Percentiles rank a stretch among this genome's conserved stretches.
Evolutionary conservation across 164 flowering plant genomes (phyloP).

Genomic region (Aristolochia californica): DNA sequence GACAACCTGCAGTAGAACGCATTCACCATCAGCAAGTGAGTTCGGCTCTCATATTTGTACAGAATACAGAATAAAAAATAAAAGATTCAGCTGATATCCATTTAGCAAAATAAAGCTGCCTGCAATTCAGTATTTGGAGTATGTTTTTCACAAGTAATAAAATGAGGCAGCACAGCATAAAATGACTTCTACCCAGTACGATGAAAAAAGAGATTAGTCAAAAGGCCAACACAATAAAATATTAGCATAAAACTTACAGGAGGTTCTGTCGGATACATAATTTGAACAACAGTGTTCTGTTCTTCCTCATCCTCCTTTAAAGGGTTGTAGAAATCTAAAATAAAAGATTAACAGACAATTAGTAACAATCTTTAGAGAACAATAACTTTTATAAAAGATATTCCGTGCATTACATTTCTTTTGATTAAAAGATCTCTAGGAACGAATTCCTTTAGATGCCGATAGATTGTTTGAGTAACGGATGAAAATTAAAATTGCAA

Average conservation of each 20-base stretch:
- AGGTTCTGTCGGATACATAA: constrained; percentile 63
- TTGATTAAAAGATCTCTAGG: not conserved
- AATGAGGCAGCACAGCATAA: not conserved
- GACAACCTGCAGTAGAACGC: too few species aligned
- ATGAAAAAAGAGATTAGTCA: not conserved
- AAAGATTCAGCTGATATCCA: not conserved
- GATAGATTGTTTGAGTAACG: too few species aligned
- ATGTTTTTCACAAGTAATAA: not conserved
- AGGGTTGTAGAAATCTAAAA: constrained; percentile 84
- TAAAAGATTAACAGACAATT: not conserved
- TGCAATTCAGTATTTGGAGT: not conserved
- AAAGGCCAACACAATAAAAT: not conserved
- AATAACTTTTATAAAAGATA: not conserved
- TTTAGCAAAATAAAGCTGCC: not conserved
- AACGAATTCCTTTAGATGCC: not conserved
- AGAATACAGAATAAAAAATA: constrained; percentile 3
- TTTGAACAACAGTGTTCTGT: constrained; percentile 66
- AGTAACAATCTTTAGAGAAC: not conserved
- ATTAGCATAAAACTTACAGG: constrained; percentile 40
- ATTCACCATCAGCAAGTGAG: too few species aligned
- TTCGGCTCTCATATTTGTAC: too few species aligned
- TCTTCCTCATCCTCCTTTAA: constrained; percentile 78
- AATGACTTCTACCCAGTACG: not conserved
- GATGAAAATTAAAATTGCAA: too few species aligned
- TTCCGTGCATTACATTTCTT: not conserved